Evolutionary conservation across 495 filamentous ascomycete genomes (phyloP), one percentile per base, ranked within the genome.

Genomic region (Podospora pseudopauciseta): DNA sequence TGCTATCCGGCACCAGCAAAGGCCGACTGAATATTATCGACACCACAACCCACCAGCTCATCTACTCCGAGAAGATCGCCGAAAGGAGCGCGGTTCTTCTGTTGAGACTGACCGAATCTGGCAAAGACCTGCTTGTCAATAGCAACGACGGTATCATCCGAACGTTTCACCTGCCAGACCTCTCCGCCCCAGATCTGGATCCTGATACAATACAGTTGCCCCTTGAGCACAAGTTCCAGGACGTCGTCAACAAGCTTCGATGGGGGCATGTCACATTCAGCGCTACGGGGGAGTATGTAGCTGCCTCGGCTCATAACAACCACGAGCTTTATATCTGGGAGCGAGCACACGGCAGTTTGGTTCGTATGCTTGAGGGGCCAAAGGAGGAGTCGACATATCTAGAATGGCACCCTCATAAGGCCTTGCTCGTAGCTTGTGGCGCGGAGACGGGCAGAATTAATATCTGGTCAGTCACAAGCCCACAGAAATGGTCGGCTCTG

Each of bases 301-400:
- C 91, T 9, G 96, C 96, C 19, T 93, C 91, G 27, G 97, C 95
- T 1, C 96, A 90, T 77, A 97, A 97, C 83, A 98, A 97, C 75
- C 92, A 97, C 65, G 94, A 98, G 75, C 91, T 99, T 68, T 98
- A 98, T 78, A 92, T 99, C 59, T 99, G 95, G 95, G 95, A 99
- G 80, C 88, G 95, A 61, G 90, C 88, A 63, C 90, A 93, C 74
- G 95, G 94, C n/a, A 94, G 91, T 70, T 80, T 99, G 20, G 93
- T 96, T 60, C 94, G 96, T 78, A 98, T 99, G 80, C 83, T 98
- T 19, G 95, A 99, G 76, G 93, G 93, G 0, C 92, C 94, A 9
- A 93, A 93, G 68, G 95, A 99, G 78, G 95, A 99, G 76, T 86
- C 97, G 39, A 93, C 93, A 23, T 89, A 93, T 5, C 92, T 97